These are phyloP conservation scores for Collybia mongolica DNA, from an alignment of 768 basidiomycete genomes.

Conservation along the genomic window DNA sequence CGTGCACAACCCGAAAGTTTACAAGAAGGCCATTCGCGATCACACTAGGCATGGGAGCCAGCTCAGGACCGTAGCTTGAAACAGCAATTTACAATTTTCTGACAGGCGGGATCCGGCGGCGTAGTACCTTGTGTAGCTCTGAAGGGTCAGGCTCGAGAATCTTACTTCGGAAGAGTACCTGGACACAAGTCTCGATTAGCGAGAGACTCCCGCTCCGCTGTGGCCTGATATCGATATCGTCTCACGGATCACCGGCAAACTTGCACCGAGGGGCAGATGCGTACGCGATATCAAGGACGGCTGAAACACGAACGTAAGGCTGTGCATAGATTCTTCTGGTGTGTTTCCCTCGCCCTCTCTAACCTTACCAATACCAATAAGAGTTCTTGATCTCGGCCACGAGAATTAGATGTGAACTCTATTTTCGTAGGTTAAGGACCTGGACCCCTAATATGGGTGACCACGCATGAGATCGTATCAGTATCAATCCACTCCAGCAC, in stretches of 20 bases:
- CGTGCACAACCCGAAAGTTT: neutral
- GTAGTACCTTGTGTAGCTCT: neutral
- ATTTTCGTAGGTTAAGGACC: no score
- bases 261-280: constrained; percentile 3
- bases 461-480: no score
- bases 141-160: neutral
- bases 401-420: no score
- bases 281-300: no score
- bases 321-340: no score
- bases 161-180: neutral
- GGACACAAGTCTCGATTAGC: neutral
- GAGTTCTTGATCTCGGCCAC: no score
- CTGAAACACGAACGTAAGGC: no score
- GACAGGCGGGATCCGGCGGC: neutral
- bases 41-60: neutral
- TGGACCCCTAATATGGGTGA: no score
- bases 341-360: no score
- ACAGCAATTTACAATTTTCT: neutral
- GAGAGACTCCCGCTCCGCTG: neutral
- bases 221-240: neutral
- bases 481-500: no score
- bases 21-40: no score
- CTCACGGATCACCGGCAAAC: constrained; percentile 2
- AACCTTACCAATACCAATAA: no score
- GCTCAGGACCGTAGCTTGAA: neutral